Conservation (phyloP, 305 asterid genomes). For the Striga hermonthica region DNA sequence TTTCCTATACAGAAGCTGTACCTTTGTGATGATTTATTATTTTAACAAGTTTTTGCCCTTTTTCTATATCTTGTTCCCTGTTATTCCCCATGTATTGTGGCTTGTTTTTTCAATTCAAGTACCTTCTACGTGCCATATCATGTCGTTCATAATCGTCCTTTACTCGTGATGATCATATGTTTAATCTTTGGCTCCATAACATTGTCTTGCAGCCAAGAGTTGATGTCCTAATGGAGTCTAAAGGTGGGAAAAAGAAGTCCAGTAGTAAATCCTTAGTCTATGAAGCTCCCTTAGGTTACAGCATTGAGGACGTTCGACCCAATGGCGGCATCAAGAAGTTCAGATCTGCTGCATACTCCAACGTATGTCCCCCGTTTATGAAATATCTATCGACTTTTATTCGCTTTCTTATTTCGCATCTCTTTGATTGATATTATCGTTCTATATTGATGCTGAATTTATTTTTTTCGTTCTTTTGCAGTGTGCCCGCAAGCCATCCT, state of each 20-base stretch:
- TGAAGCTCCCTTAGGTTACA: constrained; percentile 91
- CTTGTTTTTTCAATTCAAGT: too few relatives aligned
- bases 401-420: neutral
- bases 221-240: constrained; percentile 78
- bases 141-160: neutral
- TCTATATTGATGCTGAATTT: neutral
- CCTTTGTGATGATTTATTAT: neutral
- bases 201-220: neutral
- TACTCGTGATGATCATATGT: too few relatives aligned
- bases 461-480: neutral
- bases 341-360: constrained; percentile 98
- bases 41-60: neutral
- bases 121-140: neutral
- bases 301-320: constrained; percentile 95
- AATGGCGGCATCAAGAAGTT: constrained; percentile 91
- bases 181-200: neutral
- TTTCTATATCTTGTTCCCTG: neutral
- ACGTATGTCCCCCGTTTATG: constrained; percentile 39
- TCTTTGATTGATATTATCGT: neutral
- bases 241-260: constrained; percentile 82
- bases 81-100: neutral
- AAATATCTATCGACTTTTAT: neutral
- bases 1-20: neutral
- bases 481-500: constrained; percentile 14
- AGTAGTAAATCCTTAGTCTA: constrained; percentile 72